Evolutionary conservation across 2,329 filamentous ascomycete species (phyloP).

Genomic region (Sporothrix brasiliensis): DNA sequence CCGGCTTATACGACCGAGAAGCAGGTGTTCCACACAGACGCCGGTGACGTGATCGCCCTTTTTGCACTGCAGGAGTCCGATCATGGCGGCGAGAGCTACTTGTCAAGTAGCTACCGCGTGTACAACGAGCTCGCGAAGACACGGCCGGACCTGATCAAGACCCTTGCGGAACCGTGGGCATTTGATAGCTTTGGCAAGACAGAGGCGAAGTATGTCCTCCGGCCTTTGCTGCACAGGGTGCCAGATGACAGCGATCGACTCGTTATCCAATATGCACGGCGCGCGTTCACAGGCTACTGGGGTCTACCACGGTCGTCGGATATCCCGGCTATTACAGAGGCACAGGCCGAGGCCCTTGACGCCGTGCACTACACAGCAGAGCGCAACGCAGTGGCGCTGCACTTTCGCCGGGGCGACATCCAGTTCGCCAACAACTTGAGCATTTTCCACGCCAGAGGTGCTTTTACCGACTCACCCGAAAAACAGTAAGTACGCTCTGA

Average conservation of each 20-base stretch:
- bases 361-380: slow-evolving; percentile 55
- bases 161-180: slow-evolving; percentile 57
- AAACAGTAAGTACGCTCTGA: slow-evolving; percentile 47
- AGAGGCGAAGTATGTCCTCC: slow-evolving; percentile 49
- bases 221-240: slow-evolving; percentile 61
- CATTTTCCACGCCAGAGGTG: slow-evolving; percentile 56
- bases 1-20: slow-evolving; percentile 64
- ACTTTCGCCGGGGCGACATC: slow-evolving; percentile 56
- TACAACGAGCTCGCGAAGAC: slow-evolving; percentile 65
- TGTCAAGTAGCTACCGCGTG: slow-evolving; percentile 61
- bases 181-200: slow-evolving; percentile 56
- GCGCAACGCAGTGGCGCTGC: slow-evolving; percentile 49
- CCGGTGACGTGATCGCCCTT: slow-evolving; percentile 61
- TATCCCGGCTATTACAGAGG: slow-evolving; percentile 60
- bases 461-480: slow-evolving; percentile 50
- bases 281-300: slow-evolving; percentile 61
- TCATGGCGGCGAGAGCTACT: slow-evolving; percentile 59
- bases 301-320: slow-evolving; percentile 55
- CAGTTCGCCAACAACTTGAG: slow-evolving; percentile 60
- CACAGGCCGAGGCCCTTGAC: slow-evolving; percentile 57
- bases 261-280: slow-evolving; percentile 62
- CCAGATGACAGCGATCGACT: slow-evolving; percentile 54
- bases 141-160: slow-evolving; percentile 62
- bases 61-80: slow-evolving; percentile 58
- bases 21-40: slow-evolving; percentile 65